A percentile compares a stretch with the other conserved stretches of the same genome.
phyloP scores from a whole-genome alignment of 805 yeast genomes.

The Dipodascopsis tothii region DNA sequence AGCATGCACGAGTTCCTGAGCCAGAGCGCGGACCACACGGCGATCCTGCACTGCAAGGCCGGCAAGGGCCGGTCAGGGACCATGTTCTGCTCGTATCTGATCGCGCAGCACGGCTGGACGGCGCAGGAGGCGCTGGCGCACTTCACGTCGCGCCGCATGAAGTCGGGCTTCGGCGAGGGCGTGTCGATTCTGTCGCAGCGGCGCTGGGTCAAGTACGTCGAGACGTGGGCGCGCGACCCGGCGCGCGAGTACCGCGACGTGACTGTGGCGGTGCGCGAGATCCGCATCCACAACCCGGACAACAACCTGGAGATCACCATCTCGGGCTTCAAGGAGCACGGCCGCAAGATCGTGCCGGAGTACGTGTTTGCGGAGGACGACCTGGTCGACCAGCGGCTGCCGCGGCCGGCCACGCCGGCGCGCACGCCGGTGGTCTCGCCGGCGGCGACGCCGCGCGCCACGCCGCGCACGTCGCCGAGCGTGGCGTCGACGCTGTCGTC shows the following conservation, averaged over 20 bases:
- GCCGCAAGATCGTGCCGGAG: conserved; percentile 14
- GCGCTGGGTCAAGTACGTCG: conserved; percentile 57
- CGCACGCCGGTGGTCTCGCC: too few species aligned
- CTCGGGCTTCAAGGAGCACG: conserved; percentile 20
- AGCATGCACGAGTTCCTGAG: conserved; percentile 42
- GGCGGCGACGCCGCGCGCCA: not conserved
- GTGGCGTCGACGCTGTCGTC: not conserved
- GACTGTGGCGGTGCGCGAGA: conserved; percentile 20
- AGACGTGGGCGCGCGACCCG: conserved; percentile 27
- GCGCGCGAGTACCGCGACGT: conserved; percentile 19
- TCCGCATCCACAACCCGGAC: conserved; percentile 19
- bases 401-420: too few species aligned
- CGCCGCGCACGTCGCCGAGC: not conserved
- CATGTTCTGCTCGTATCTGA: conserved; percentile 60
- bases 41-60: conserved; percentile 75
- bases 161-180: conserved; percentile 50
- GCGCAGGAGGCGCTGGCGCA: conserved; percentile 42
- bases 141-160: conserved; percentile 56
- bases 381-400: conserved; percentile 1
- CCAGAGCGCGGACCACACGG: conserved; percentile 39
- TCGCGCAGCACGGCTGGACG: conserved; percentile 39
- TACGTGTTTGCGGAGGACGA: conserved; percentile 15
- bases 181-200: conserved; percentile 65
- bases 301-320: conserved; percentile 23
- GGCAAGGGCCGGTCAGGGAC: conserved; percentile 92